Evolutionary conservation across 257 asterid genomes (phyloP).

Genomic region (Pogostemon cablin): DNA sequence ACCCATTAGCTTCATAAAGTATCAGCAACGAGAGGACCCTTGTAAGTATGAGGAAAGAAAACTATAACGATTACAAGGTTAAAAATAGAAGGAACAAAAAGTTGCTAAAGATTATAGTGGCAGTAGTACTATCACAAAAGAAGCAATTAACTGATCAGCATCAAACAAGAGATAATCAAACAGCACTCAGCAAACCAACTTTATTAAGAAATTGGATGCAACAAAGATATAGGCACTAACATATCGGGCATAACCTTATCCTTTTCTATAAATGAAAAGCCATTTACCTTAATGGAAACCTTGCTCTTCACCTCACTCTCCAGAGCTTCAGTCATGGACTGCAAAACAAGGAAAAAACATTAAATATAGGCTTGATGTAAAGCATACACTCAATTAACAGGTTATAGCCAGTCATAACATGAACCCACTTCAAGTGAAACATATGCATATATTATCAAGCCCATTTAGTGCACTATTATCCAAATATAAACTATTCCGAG

Average conservation of each 20-base stretch:
- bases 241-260: not conserved
- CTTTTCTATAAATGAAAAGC: constrained; percentile 7
- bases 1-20: not conserved
- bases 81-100: not conserved
- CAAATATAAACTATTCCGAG: not conserved
- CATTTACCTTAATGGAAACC: constrained; percentile 74
- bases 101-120: not conserved
- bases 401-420: constrained; percentile 10
- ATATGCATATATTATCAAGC: not conserved
- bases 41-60: not conserved
- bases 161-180: constrained; percentile 17
- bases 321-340: constrained; percentile 94
- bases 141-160: constrained; percentile 21
- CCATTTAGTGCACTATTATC: not conserved
- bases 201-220: constrained; percentile 20
- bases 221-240: constrained; percentile 10
- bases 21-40: not conserved
- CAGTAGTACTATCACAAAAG: constrained; percentile 1
- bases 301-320: constrained; percentile 83
- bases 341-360: constrained; percentile 35
- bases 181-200: constrained; percentile 9
- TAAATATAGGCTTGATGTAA: constrained; percentile 10
- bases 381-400: constrained; percentile 20
- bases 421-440: constrained; percentile 24
- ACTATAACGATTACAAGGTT: not conserved